These are phyloP conservation scores for Ostreobium quekettii DNA, from an alignment of 139 green algal species.

Conservation along the genomic window DNA sequence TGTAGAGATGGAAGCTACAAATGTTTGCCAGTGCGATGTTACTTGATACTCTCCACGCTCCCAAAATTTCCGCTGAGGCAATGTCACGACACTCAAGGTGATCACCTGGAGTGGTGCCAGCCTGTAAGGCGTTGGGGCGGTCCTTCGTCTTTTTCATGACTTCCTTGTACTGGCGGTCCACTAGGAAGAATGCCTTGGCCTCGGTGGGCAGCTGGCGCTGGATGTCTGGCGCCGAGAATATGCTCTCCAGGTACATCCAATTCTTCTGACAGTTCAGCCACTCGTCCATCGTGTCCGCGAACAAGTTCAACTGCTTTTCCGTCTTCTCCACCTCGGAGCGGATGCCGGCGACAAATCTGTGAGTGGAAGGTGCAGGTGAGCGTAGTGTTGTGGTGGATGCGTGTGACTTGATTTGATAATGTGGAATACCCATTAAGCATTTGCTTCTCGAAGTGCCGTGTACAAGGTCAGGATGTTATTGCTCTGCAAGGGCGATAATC, in stretches of 20 bases:
- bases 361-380: too few relatives aligned
- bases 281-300: slow-evolving; percentile 61
- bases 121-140: slow-evolving; percentile 58
- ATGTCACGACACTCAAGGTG: neutral
- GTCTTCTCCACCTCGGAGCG: slow-evolving; percentile 66
- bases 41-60: too few relatives aligned
- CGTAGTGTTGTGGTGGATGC: too few relatives aligned
- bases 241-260: slow-evolving; percentile 85
- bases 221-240: slow-evolving; percentile 75
- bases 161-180: slow-evolving; percentile 73
- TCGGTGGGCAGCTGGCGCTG: slow-evolving; percentile 72
- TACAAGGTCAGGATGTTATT: too few relatives aligned
- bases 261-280: slow-evolving; percentile 63
- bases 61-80: too few relatives aligned
- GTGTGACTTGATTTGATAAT: too few relatives aligned
- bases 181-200: slow-evolving; percentile 57
- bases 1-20: too few relatives aligned
- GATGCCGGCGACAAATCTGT: slow-evolving; percentile 63
- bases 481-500: too few relatives aligned
- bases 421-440: too few relatives aligned
- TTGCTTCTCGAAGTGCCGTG: too few relatives aligned
- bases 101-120: slow-evolving; percentile 1
- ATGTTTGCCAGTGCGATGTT: too few relatives aligned
- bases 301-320: slow-evolving; percentile 55
- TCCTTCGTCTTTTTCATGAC: slow-evolving; percentile 73